Percentiles rank a stretch among this genome's conserved stretches.
These are phyloP conservation scores for Pythium grandisporangium DNA, from an alignment of 352 stramenopile genomes.

Conservation along the genomic window DNA sequence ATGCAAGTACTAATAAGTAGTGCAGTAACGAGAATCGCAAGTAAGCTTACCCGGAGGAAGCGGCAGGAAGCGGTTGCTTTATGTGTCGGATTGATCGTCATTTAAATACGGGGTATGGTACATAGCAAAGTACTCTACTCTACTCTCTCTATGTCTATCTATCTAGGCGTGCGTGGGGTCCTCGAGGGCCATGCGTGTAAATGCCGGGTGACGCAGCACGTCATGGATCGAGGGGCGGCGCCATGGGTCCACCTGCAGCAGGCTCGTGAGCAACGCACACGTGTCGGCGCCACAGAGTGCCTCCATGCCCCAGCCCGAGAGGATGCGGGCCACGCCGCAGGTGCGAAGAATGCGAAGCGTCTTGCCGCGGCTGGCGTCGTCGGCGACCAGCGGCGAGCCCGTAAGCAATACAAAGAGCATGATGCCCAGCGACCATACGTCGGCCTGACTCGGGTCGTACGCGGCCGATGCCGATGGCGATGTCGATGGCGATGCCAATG, in stretches of 20 bases:
- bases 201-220: slow-evolving; percentile 16
- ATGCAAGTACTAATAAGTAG: slow-evolving; percentile 1
- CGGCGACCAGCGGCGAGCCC: slow-evolving; percentile 38
- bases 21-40: not conserved
- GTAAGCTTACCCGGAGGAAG: too few species aligned
- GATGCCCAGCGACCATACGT: slow-evolving; percentile 66
- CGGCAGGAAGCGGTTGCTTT: too few species aligned
- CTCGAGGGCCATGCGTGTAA: slow-evolving; percentile 2
- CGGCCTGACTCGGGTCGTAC: slow-evolving; percentile 35
- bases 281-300: slow-evolving; percentile 11
- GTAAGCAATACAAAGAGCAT: slow-evolving; percentile 69
- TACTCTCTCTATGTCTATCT: not conserved
- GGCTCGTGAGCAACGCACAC: slow-evolving; percentile 28
- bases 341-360: slow-evolving; percentile 34
- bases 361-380: slow-evolving; percentile 17
- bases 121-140: too few species aligned
- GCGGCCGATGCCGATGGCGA: too few species aligned
- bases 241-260: slow-evolving; percentile 39
- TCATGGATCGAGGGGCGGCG: slow-evolving; percentile 23
- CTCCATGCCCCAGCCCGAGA: slow-evolving; percentile 44
- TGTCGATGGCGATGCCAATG: too few species aligned
- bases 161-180: too few species aligned
- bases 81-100: too few species aligned
- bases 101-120: too few species aligned
- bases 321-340: slow-evolving; percentile 39